Evolutionary conservation across 2,329 filamentous ascomycete genomes (phyloP), one percentile per base, ranked within the genome.

Genomic region (Sclerotinia glacialis): DNA sequence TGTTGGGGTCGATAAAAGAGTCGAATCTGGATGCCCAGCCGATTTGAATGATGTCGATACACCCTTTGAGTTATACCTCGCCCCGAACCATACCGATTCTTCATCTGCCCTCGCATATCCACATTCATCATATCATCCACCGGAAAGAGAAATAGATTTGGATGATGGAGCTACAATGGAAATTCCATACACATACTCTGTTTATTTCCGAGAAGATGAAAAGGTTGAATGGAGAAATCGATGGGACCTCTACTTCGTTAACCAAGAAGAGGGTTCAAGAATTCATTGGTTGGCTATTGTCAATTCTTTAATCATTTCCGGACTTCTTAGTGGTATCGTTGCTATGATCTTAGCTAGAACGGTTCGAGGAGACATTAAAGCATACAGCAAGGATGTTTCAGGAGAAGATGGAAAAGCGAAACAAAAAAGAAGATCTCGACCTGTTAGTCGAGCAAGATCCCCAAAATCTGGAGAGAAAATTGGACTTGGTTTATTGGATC

Each of bases 241-340:
- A 65, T 97, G 93, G 92, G 91, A 96, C 74, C 80, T 94, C 65
- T 96, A 96, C 78, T 96, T 96, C 79, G 90, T 90, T 68, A 93
- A 94, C 76, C 91, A 95, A 75, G 89, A 92, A 67, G 91, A 94
- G 71, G 90, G 90, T 55, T 88, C 86, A 34, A 88, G 87, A 75
- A 91, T 94, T 31, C 92, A 96, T 76, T 96, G 92, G 91, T 82
- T 96, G 66, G 92, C 92, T 46, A 94, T 96, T 70, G 78, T 95
- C 77, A 96, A 96, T 79, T 95, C 92, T 0, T 78, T 96, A 70
- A 89, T 93, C 71, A 95, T 96, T 71, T 91, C 89, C 60, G 89
- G 89, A 8, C 81, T 95, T 46, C 80, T 96, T 52, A 93, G 90
- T 1, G 88, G 89, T 23, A 87, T 92, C 46, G 90, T 95, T 31